Percentiles rank a stretch among this genome's conserved stretches.
These are phyloP conservation scores for Sordaria brevicollis DNA, from an alignment of 495 filamentous ascomycete species.

Conservation along the genomic window DNA sequence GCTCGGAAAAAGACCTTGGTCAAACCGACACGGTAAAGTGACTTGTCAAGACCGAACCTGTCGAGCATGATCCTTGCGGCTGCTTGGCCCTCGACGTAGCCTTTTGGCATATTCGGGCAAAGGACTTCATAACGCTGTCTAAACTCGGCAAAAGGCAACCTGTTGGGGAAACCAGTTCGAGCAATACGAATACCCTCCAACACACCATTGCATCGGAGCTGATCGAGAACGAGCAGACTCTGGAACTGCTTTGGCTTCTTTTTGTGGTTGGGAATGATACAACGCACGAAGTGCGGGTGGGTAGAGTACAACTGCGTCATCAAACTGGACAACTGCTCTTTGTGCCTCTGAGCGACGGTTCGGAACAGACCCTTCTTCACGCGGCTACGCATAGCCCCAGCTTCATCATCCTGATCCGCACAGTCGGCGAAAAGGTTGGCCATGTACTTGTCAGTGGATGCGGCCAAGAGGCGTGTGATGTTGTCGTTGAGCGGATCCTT, in stretches of 20 bases:
- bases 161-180: slow-evolving; percentile 95
- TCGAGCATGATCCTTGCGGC: slow-evolving; percentile 82
- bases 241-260: slow-evolving; percentile 92
- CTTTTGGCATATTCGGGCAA: slow-evolving; percentile 78
- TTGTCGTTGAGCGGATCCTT: slow-evolving; percentile 98
- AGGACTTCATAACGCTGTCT: slow-evolving; percentile 96
- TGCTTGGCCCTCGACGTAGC: slow-evolving; percentile 81
- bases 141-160: slow-evolving; percentile 87
- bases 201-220: slow-evolving; percentile 96
- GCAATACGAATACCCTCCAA: slow-evolving; percentile 97
- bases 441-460: slow-evolving; percentile 72
- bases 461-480: slow-evolving; percentile 75
- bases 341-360: slow-evolving; percentile 94
- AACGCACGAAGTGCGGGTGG: slow-evolving; percentile 96
- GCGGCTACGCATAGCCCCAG: slow-evolving; percentile 57
- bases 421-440: slow-evolving; percentile 83
- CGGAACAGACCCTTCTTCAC: slow-evolving; percentile 98
- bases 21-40: slow-evolving; percentile 84
- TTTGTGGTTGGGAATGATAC: slow-evolving; percentile 97
- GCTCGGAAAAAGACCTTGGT: slow-evolving; percentile 99
- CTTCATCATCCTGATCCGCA: slow-evolving; percentile 57
- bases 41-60: slow-evolving; percentile 70
- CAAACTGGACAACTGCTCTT: slow-evolving; percentile 87
- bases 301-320: slow-evolving; percentile 96
- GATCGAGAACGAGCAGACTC: slow-evolving; percentile 82